These are phyloP conservation scores for Athelia psychrophila DNA, from an alignment of 1,284 basidiomycete genomes.

Conservation along the genomic window DNA sequence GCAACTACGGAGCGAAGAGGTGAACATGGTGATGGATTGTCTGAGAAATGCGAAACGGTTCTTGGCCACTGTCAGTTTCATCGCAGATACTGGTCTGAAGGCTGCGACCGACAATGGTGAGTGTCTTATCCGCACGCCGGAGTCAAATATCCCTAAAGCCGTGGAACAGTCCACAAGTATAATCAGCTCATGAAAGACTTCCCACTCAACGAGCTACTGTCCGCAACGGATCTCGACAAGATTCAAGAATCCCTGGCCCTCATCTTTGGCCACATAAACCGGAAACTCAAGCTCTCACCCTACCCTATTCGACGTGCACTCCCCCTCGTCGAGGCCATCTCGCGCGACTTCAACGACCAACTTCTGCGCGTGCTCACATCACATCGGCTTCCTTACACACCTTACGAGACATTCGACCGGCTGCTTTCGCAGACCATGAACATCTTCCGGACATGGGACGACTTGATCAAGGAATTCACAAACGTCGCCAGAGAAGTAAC, in stretches of 20 bases:
- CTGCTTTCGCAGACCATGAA: slow-evolving; percentile 74
- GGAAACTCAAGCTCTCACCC: slow-evolving; percentile 92
- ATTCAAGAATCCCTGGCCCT: slow-evolving; percentile 85
- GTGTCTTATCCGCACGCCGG: slow-evolving; percentile 21
- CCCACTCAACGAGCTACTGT: slow-evolving; percentile 93
- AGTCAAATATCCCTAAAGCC: neutral
- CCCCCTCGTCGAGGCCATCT: slow-evolving; percentile 97
- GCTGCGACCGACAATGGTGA: slow-evolving; percentile 84
- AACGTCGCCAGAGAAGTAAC: slow-evolving; percentile 96
- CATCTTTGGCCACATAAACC: slow-evolving; percentile 94
- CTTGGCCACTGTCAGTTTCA: slow-evolving; percentile 96
- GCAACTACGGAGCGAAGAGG: slow-evolving; percentile 90
- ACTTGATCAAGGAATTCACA: slow-evolving; percentile 96
- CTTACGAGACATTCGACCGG: slow-evolving; percentile 92
- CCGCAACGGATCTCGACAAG: slow-evolving; percentile 94
- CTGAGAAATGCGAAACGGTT: slow-evolving; percentile 96
- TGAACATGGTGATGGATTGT: slow-evolving; percentile 94
- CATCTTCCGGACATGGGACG: slow-evolving; percentile 96
- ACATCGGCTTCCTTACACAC: slow-evolving; percentile 89
- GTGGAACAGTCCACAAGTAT: slow-evolving; percentile 83
- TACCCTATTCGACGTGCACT: slow-evolving; percentile 96
- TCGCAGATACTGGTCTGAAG: slow-evolving; percentile 95
- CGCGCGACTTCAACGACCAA: slow-evolving; percentile 94
- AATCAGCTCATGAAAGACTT: slow-evolving; percentile 99
- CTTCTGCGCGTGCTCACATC: slow-evolving; percentile 89